Evolutionary conservation across 2,329 filamentous ascomycete species (phyloP).

Genomic region (Pseudogymnoascus sp.): DNA sequence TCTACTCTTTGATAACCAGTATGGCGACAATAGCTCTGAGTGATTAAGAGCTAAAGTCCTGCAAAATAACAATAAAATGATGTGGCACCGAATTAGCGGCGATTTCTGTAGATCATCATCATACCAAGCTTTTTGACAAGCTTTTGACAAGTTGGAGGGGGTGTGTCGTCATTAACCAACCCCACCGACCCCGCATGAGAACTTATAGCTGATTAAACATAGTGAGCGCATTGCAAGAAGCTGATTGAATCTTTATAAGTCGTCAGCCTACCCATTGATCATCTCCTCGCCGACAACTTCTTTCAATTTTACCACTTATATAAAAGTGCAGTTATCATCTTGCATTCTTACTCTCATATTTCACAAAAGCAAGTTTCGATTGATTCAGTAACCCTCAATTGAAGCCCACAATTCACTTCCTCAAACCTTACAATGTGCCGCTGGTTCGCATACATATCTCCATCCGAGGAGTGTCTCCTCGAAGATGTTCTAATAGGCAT

Average conservation of each 20-base stretch:
- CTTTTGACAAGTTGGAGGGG: background rate
- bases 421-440: constrained; percentile 33
- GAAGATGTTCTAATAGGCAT: constrained; percentile 43
- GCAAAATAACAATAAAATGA: background rate
- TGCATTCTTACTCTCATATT: background rate
- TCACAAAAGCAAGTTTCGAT: background rate
- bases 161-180: constrained; percentile 3
- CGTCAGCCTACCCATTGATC: background rate
- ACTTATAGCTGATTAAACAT: background rate
- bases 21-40: too few relatives aligned
- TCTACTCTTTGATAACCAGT: too few relatives aligned
- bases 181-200: background rate
- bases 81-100: background rate
- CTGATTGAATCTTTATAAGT: background rate
- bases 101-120: background rate
- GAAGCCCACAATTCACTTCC: background rate
- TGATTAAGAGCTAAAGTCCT: too few relatives aligned
- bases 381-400: background rate
- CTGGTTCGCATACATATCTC: constrained; percentile 48
- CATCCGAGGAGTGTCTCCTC: constrained; percentile 42
- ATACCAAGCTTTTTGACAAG: constrained; percentile 5
- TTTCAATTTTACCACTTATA: background rate
- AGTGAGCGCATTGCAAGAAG: background rate
- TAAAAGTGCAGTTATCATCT: background rate
- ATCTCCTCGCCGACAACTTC: background rate